phyloP scores from a whole-genome alignment of 2,329 filamentous ascomycete species.

The Aquanectria penicillioides region DNA sequence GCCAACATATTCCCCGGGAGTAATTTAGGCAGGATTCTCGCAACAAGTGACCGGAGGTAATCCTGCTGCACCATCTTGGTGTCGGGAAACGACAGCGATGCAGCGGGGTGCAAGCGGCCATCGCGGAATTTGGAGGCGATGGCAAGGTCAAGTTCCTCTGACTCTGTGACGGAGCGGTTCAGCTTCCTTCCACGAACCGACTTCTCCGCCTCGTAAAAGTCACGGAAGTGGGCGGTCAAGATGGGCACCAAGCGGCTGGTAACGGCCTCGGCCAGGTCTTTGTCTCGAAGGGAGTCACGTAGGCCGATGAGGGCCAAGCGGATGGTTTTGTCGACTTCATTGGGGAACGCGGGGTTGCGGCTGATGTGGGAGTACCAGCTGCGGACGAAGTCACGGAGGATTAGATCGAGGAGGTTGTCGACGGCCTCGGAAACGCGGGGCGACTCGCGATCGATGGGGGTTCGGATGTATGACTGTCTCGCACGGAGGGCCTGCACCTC shows the following conservation, averaged over 20 bases:
- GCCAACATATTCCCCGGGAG: conserved; percentile 79
- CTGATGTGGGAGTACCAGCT: conserved; percentile 93
- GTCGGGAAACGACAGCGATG: conserved; percentile 83
- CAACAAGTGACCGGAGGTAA: conserved; percentile 81
- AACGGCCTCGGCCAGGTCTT: conserved; percentile 85
- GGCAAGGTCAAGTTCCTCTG: conserved; percentile 92
- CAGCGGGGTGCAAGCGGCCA: conserved; percentile 88
- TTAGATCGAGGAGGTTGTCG: conserved; percentile 79
- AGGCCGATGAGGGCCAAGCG: conserved; percentile 77
- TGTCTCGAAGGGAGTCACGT: conserved; percentile 74
- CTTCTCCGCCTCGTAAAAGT: conserved; percentile 91
- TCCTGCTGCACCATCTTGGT: conserved; percentile 88
- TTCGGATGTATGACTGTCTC: conserved; percentile 73
- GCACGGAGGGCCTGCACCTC: conserved; percentile 75
- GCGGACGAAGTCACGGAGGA: conserved; percentile 84
- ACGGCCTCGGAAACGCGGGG: conserved; percentile 82
- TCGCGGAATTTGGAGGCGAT: conserved; percentile 95
- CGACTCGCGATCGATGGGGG: conserved; percentile 79
- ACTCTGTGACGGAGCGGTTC: conserved; percentile 91
- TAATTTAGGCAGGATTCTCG: conserved; percentile 76
- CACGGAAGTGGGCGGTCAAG: conserved; percentile 85
- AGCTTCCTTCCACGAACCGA: conserved; percentile 87
- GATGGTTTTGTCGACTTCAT: conserved; percentile 86
- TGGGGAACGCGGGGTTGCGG: conserved; percentile 79
- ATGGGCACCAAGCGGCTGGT: conserved; percentile 88